These are phyloP conservation scores for Tardiomyces blankii DNA, from an alignment of 1,139 yeast genomes.

Conservation along the genomic window DNA sequence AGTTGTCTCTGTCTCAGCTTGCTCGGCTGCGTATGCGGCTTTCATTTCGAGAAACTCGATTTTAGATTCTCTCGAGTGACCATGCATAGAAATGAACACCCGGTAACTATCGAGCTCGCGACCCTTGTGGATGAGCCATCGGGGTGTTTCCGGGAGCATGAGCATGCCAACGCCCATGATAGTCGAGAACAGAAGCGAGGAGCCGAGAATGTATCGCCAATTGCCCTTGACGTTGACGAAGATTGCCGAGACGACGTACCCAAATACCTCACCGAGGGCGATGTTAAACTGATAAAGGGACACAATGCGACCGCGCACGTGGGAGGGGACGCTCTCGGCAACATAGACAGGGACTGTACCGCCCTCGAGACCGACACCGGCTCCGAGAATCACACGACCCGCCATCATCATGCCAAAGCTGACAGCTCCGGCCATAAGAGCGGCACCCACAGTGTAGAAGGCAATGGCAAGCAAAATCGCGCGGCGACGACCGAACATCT, in stretches of 20 bases:
- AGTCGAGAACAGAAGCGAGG: conserved; percentile 21
- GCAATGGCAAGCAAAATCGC: conserved; percentile 47
- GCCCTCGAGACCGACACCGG: conserved; percentile 72
- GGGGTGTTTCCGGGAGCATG: conserved; percentile 51
- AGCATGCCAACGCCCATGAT: conserved; percentile 4
- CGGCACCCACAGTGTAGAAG: conserved; percentile 50
- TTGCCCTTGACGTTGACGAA: conserved; percentile 44
- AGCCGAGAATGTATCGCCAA: conserved; percentile 77
- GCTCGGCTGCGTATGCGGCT: not conserved
- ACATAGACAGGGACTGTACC: conserved; percentile 76
- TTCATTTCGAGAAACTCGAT: conserved; percentile 10
- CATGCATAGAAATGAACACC: conserved; percentile 12
- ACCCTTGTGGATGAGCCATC: conserved; percentile 54
- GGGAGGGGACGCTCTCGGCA: conserved; percentile 71
- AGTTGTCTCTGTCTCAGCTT: too few relatives aligned
- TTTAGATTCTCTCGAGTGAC: conserved; percentile 12
- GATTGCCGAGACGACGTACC: conserved; percentile 60
- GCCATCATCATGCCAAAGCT: conserved; percentile 62
- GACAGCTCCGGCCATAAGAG: conserved; percentile 73
- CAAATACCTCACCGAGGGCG: conserved; percentile 78
- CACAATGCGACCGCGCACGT: conserved; percentile 67
- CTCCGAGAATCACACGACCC: conserved; percentile 61
- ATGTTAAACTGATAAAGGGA: conserved; percentile 90
- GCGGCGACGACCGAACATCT: conserved; percentile 57
- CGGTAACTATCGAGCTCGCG: conserved; percentile 38